A percentile compares a stretch with the other conserved stretches of the same genome.
These are phyloP conservation scores for Epichloe baconii DNA, from an alignment of 2,329 filamentous ascomycete species.

Conservation along the genomic window DNA sequence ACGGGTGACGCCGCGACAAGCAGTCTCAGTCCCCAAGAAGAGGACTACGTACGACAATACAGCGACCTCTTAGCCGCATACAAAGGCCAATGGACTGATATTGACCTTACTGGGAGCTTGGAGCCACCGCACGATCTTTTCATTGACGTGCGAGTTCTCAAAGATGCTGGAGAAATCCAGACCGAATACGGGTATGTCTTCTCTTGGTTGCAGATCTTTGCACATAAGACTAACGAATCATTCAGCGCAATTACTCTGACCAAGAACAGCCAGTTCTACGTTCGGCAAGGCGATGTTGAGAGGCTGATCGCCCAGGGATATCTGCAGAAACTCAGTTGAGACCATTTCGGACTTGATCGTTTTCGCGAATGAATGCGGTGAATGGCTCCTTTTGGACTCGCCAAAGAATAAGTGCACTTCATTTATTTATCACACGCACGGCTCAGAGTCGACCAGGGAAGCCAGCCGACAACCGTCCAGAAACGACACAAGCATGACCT, in stretches of 20 bases:
- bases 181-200: constrained; percentile 77
- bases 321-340: constrained; percentile 74
- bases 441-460: not conserved
- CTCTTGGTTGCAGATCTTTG: not conserved
- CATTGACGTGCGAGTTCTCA: constrained; percentile 90
- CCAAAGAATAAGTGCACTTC: not conserved
- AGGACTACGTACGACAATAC: constrained; percentile 89
- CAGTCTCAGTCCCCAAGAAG: constrained; percentile 86
- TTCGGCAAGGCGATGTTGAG: constrained; percentile 91
- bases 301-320: constrained; percentile 89
- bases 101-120: constrained; percentile 86
- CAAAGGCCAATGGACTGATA: constrained; percentile 97
- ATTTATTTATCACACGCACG: no score
- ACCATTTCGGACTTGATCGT: not conserved
- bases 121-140: constrained; percentile 93
- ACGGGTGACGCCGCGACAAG: constrained; percentile 45
- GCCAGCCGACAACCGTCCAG: not conserved
- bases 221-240: constrained; percentile 9
- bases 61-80: constrained; percentile 87
- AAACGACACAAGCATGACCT: not conserved
- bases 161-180: constrained; percentile 96
- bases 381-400: not conserved
- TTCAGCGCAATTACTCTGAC: constrained; percentile 82
- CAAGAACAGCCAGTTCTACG: constrained; percentile 97
- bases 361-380: not conserved